These are phyloP conservation scores for Echinosphaeria canescens DNA, from an alignment of 2,329 filamentous ascomycete species.

Conservation along the genomic window DNA sequence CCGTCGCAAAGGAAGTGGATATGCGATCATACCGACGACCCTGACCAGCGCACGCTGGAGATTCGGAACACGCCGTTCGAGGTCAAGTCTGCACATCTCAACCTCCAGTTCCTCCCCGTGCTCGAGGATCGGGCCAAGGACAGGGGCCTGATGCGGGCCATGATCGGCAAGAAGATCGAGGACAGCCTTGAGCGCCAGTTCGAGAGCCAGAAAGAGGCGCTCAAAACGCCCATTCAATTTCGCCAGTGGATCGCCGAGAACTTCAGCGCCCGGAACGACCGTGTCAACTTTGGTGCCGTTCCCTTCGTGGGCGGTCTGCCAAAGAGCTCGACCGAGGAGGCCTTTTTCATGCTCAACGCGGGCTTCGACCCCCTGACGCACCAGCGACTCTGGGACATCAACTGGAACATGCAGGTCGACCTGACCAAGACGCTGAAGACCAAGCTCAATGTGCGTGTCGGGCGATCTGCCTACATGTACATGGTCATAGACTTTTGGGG, in stretches of 20 bases:
- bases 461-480: constrained; percentile 35
- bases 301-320: constrained; percentile 28
- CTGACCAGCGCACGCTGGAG: constrained; percentile 40
- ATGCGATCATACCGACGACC: constrained; percentile 19
- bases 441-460: constrained; percentile 37
- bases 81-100: constrained; percentile 31
- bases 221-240: constrained; percentile 25
- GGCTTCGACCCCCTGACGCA: constrained; percentile 33
- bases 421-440: constrained; percentile 30
- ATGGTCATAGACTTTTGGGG: constrained; percentile 49
- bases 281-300: constrained; percentile 15
- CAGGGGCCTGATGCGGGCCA: constrained; percentile 16
- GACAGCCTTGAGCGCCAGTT: constrained; percentile 28
- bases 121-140: constrained; percentile 35
- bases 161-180: constrained; percentile 24
- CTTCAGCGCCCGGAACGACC: constrained; percentile 11
- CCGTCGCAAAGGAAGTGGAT: constrained; percentile 49
- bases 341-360: constrained; percentile 30
- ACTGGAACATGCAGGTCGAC: constrained; percentile 21
- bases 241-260: constrained; percentile 29
- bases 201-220: constrained; percentile 22
- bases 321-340: constrained; percentile 21
- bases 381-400: constrained; percentile 22
- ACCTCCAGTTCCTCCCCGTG: constrained; percentile 47
- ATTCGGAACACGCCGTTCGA: constrained; percentile 25